Conservation (phyloP, 805 yeast genomes). For the Dipodascus geniculatus region DNA sequence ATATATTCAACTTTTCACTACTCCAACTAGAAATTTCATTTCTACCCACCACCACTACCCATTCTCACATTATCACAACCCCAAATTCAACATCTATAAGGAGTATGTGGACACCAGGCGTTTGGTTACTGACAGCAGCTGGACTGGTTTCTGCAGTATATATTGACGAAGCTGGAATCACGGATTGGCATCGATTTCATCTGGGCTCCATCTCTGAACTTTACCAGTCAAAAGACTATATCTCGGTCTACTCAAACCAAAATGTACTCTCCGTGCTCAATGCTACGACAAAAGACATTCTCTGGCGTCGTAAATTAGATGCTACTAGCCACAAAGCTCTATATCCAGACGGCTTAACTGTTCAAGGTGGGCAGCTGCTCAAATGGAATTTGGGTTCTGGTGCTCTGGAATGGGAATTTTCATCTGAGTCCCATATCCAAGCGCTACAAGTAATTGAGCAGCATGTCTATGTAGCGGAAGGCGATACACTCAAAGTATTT, state of each 20-base stretch:
- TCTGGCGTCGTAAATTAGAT: background rate
- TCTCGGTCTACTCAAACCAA: background rate
- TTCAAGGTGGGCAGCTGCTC: conserved; percentile 8
- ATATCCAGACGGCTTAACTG: conserved; percentile 4
- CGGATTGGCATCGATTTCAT: conserved; percentile 5
- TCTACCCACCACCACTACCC: no score
- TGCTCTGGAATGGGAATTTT: conserved; percentile 8
- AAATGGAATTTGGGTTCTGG: conserved; percentile 11
- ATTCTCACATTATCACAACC: no score
- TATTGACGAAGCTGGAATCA: conserved; percentile 8
- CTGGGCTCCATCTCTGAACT: background rate
- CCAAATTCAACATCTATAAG: background rate
- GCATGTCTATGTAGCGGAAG: background rate
- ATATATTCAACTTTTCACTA: background rate
- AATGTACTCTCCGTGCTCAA: background rate
- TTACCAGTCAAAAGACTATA: background rate
- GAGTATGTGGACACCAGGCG: background rate
- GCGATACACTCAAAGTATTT: background rate
- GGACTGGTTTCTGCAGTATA: conserved; percentile 4
- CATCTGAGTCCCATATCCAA: background rate
- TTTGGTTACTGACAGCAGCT: background rate
- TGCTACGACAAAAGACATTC: background rate
- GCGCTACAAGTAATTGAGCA: background rate
- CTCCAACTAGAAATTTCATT: no score
- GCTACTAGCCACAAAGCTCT: conserved; percentile 2